A percentile compares a stretch with the other conserved stretches of the same genome.
These are phyloP conservation scores for Sicyos edulis DNA, from an alignment of 306 rosid genomes.

Conservation along the genomic window DNA sequence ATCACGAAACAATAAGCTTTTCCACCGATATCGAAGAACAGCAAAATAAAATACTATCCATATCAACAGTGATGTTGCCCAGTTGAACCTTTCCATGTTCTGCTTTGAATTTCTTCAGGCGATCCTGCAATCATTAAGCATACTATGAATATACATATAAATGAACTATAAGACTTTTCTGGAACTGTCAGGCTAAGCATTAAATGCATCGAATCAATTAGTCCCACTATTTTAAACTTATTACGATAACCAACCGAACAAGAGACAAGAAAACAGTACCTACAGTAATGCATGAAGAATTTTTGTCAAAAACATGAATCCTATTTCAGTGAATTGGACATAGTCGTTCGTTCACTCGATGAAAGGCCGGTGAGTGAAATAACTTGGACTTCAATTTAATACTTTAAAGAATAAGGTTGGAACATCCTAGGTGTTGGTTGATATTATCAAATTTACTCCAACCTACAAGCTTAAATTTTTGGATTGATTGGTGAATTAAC, in stretches of 20 bases:
- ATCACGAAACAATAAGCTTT: constrained; percentile 1
- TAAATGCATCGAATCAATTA: not conserved
- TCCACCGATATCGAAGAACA: constrained; percentile 10
- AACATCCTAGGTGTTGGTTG: not conserved
- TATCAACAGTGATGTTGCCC: constrained; percentile 85
- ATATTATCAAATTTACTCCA: no score
- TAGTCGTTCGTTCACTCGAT: not conserved
- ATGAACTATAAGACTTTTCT: not conserved
- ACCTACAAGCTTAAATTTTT: no score
- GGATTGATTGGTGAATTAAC: no score
- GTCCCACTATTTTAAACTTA: not conserved
- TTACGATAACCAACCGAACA: not conserved
- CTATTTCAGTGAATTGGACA: not conserved
- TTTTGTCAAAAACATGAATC: not conserved
- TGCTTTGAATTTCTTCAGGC: constrained; percentile 73
- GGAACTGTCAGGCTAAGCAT: not conserved
- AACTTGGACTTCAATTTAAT: not conserved
- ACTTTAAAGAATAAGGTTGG: not conserved
- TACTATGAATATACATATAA: not conserved
- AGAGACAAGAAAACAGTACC: constrained; percentile 8
- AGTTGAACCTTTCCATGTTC: constrained; percentile 77
- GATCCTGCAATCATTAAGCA: constrained; percentile 47
- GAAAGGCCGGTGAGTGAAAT: not conserved
- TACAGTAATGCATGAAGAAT: not conserved
- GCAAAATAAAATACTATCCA: constrained; percentile 44